A percentile compares a stretch with the other conserved stretches of the same genome.
Evolutionary conservation across 306 rosid genomes (phyloP).

Genomic region (Lathyrus aphaca): DNA sequence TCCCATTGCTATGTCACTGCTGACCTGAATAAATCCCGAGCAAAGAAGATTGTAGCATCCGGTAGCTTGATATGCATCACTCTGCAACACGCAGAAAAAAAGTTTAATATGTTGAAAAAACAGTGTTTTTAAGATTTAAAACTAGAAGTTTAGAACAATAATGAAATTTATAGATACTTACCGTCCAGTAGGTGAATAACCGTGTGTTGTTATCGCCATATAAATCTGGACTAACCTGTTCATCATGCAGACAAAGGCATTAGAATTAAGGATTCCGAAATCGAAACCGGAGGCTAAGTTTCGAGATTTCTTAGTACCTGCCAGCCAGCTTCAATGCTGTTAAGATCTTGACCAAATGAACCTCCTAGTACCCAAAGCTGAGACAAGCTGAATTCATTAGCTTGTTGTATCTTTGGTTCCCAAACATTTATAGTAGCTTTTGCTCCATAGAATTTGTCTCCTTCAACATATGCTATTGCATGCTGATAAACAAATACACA

Average conservation of each 20-base stretch:
- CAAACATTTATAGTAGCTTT: conserved; percentile 98
- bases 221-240: conserved; percentile 94
- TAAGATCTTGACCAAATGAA: conserved; percentile 94
- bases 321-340: conserved; percentile 99
- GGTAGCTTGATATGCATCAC: conserved; percentile 99
- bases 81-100: conserved; percentile 46
- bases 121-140: background rate
- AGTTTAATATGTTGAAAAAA: background rate
- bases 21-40: conserved; percentile 95
- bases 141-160: background rate
- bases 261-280: background rate
- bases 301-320: conserved; percentile 59
- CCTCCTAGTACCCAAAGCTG: conserved; percentile 98
- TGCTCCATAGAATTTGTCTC: conserved; percentile 92
- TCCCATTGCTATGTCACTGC: conserved; percentile 90
- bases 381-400: conserved; percentile 97
- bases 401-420: conserved; percentile 93
- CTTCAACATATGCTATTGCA: conserved; percentile 96
- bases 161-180: conserved; percentile 43
- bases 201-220: conserved; percentile 96
- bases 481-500: conserved; percentile 58
- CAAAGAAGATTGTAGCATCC: conserved; percentile 99
- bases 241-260: conserved; percentile 7
- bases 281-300: background rate
- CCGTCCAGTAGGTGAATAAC: conserved; percentile 99